These are phyloP conservation scores for Stipa capillata DNA, from an alignment of 176 grass and related monocot genomes.

Conservation along the genomic window DNA sequence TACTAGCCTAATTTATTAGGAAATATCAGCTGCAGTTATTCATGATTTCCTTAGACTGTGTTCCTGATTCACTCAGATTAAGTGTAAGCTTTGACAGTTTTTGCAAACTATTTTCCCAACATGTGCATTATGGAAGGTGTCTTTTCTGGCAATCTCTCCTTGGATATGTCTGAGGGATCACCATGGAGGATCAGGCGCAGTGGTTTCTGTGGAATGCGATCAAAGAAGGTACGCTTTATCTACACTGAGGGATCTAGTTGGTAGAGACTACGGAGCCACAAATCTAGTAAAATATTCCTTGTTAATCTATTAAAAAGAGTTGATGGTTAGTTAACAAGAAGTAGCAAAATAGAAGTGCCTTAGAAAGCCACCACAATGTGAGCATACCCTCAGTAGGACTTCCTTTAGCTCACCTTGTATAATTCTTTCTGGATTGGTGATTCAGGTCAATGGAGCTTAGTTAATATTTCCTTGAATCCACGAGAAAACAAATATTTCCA, in stretches of 20 bases:
- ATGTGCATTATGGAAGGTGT: constrained; percentile 39
- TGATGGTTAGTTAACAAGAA: not conserved
- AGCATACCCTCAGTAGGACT: not conserved
- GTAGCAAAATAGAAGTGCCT: not conserved
- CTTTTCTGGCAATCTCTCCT: constrained; percentile 88
- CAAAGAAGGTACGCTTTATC: constrained; percentile 63
- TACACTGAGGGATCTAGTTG: not conserved
- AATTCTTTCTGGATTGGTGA: not conserved
- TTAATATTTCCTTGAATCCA: not conserved
- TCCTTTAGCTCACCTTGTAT: not conserved
- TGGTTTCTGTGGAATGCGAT: constrained; percentile 97
- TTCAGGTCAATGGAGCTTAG: not conserved
- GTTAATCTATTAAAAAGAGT: not conserved
- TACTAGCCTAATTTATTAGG: not conserved
- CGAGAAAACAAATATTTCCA: not conserved
- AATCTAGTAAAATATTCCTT: not conserved
- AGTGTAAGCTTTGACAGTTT: not conserved
- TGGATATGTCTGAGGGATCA: constrained; percentile 64
- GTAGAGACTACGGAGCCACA: not conserved
- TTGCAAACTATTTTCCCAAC: not conserved
- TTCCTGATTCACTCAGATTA: not conserved
- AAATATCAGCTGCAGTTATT: not conserved
- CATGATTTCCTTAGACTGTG: not conserved
- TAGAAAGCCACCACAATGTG: not conserved
- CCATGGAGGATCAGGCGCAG: constrained; percentile 76